These are phyloP conservation scores for Fusarium sp. DNA, from an alignment of 2,329 filamentous ascomycete genomes.

Conservation along the genomic window DNA sequence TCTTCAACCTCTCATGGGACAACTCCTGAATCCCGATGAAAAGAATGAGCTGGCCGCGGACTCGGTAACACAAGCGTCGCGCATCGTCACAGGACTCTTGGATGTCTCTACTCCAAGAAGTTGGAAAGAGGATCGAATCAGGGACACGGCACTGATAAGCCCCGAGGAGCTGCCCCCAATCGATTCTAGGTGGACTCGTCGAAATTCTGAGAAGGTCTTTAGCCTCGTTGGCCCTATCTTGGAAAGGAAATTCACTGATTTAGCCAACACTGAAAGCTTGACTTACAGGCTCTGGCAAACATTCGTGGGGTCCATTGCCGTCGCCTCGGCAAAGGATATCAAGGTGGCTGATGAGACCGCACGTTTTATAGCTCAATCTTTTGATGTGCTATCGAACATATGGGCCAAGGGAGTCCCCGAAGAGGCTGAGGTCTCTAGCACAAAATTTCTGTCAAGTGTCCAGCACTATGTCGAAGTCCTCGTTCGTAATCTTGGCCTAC, in stretches of 20 bases:
- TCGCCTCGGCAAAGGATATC: slow-evolving; percentile 84
- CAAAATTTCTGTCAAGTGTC: slow-evolving; percentile 66
- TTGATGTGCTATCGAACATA: slow-evolving; percentile 74
- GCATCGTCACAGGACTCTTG: slow-evolving; percentile 78
- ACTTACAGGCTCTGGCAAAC: slow-evolving; percentile 68
- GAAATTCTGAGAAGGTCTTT: slow-evolving; percentile 74
- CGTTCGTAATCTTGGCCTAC: slow-evolving; percentile 63
- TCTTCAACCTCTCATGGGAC: slow-evolving; percentile 71
- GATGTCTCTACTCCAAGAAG: slow-evolving; percentile 66
- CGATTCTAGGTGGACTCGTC: slow-evolving; percentile 88
- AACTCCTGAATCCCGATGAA: slow-evolving; percentile 59
- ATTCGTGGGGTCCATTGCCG: slow-evolving; percentile 71
- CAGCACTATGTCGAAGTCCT: slow-evolving; percentile 62
- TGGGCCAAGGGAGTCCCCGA: slow-evolving; percentile 63
- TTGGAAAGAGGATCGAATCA: slow-evolving; percentile 81
- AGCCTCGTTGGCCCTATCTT: slow-evolving; percentile 69
- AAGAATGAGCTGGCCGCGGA: slow-evolving; percentile 58
- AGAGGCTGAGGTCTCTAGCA: slow-evolving; percentile 57
- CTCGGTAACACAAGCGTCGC: slow-evolving; percentile 68
- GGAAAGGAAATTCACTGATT: slow-evolving; percentile 68
- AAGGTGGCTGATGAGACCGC: slow-evolving; percentile 87
- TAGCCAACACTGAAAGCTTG: slow-evolving; percentile 69
- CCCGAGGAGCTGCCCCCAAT: slow-evolving; percentile 84
- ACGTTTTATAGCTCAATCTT: slow-evolving; percentile 77
- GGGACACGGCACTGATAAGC: slow-evolving; percentile 66